Conservation (phyloP, 2,329 filamentous ascomycete species). For the Alternaria brassicae region DNA sequence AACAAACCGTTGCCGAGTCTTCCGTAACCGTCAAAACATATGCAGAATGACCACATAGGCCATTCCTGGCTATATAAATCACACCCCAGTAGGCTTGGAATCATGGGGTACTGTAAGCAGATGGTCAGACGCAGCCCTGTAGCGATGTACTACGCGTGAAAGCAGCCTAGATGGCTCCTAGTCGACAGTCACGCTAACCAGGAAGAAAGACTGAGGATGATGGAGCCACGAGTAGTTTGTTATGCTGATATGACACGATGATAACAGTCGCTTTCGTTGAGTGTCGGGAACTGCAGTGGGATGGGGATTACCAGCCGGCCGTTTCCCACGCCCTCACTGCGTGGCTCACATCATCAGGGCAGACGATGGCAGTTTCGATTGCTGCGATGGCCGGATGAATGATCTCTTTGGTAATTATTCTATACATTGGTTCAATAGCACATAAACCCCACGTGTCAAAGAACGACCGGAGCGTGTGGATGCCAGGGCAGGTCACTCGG, state of each 20-base stretch:
- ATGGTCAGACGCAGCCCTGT: background rate
- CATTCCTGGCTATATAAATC: no score
- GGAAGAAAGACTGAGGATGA: background rate
- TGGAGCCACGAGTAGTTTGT: background rate
- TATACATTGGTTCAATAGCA: background rate
- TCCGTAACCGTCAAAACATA: conserved; percentile 3
- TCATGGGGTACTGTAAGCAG: conserved; percentile 6
- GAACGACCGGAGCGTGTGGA: background rate
- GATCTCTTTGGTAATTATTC: background rate
- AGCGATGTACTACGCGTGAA: background rate
- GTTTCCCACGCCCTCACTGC: background rate
- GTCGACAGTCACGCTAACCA: background rate
- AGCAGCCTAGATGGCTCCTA: background rate
- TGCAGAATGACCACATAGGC: conserved; percentile 7
- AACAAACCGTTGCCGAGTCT: conserved; percentile 18
- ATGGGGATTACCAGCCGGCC: background rate
- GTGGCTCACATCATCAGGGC: background rate
- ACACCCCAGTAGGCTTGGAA: conserved; percentile 5
- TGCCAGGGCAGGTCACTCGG: background rate
- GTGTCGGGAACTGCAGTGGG: background rate
- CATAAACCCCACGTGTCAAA: no score
- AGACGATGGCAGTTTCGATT: background rate
- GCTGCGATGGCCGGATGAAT: background rate
- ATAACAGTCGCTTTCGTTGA: background rate
- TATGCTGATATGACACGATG: no score